Evolutionary conservation across 2,329 filamentous ascomycete species (phyloP).

Genomic region (Boeremia exigua): DNA sequence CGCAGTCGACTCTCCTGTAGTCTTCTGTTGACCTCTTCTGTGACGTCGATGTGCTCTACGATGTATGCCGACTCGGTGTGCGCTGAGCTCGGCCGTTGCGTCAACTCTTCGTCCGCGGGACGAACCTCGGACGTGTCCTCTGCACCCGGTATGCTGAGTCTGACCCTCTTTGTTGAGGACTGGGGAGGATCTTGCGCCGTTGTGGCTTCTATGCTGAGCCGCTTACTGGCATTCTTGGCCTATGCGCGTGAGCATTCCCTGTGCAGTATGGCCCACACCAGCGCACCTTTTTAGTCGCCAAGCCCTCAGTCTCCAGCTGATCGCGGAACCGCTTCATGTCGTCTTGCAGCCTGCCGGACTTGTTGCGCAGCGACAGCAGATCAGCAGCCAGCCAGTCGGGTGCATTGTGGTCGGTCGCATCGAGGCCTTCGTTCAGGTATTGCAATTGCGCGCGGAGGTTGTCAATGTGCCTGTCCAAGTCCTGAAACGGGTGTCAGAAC

Average conservation of each 20-base stretch:
- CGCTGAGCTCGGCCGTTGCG: conserved; percentile 21
- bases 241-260: conserved; percentile 14
- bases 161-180: conserved; percentile 6
- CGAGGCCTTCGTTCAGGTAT: conserved; percentile 40
- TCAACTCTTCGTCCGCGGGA: conserved; percentile 21
- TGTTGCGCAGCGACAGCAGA: conserved; percentile 41
- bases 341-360: conserved; percentile 41
- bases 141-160: conserved; percentile 17
- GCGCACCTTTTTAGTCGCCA: conserved; percentile 33
- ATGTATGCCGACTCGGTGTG: conserved; percentile 25
- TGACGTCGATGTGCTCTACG: conserved; percentile 39
- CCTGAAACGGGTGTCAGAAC: conserved; percentile 30
- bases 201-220: conserved; percentile 38
- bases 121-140: conserved; percentile 22
- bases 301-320: conserved; percentile 35
- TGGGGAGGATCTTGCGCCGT: conserved; percentile 12
- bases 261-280: not conserved
- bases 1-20: conserved; percentile 39
- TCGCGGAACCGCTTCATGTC: conserved; percentile 43
- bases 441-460: conserved; percentile 38
- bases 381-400: conserved; percentile 47
- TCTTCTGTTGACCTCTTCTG: conserved; percentile 41
- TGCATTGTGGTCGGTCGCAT: conserved; percentile 43
- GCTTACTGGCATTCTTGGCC: conserved; percentile 32
- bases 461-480: conserved; percentile 42